These are phyloP conservation scores for Penicillium occitanis DNA, from an alignment of 2,329 filamentous ascomycete genomes.

Conservation along the genomic window DNA sequence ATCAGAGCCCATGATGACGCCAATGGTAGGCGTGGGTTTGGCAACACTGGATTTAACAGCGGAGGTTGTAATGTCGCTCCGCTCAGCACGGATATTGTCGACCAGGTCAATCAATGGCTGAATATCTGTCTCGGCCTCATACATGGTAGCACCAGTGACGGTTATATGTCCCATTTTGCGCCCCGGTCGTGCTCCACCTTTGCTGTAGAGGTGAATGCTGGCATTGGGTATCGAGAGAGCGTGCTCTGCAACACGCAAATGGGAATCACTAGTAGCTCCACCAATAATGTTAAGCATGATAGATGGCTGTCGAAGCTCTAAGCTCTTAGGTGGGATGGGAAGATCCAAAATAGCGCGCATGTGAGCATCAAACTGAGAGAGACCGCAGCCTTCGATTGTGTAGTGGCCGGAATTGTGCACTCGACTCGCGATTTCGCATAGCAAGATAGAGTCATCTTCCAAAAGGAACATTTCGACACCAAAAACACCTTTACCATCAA, in stretches of 20 bases:
- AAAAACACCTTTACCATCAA: conserved; percentile 89
- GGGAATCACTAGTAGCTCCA: conserved; percentile 58
- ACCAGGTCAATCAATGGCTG: conserved; percentile 71
- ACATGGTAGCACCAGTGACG: conserved; percentile 67
- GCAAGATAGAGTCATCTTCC: conserved; percentile 66
- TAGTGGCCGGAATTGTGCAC: conserved; percentile 93
- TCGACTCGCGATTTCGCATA: conserved; percentile 85
- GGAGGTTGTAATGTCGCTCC: conserved; percentile 36
- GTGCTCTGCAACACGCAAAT: conserved; percentile 60
- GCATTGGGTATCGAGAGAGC: conserved; percentile 61
- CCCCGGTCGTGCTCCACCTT: conserved; percentile 75
- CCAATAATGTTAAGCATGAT: conserved; percentile 59
- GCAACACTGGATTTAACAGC: conserved; percentile 33
- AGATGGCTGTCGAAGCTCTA: conserved; percentile 48
- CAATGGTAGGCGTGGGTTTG: conserved; percentile 41
- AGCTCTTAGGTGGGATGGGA: conserved; percentile 57
- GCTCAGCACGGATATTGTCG: conserved; percentile 72
- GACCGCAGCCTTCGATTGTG: conserved; percentile 85
- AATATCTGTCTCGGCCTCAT: conserved; percentile 65
- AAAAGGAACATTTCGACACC: conserved; percentile 95
- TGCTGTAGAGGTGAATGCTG: conserved; percentile 85
- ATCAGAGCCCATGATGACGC: conserved; percentile 52
- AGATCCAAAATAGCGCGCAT: conserved; percentile 76
- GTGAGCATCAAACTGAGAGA: conserved; percentile 91
- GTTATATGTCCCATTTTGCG: conserved; percentile 97